Evolutionary conservation across 2,329 filamentous ascomycete species (phyloP), one percentile per base, ranked within the genome.

Genomic region (Leptographium wingfieldii): DNA sequence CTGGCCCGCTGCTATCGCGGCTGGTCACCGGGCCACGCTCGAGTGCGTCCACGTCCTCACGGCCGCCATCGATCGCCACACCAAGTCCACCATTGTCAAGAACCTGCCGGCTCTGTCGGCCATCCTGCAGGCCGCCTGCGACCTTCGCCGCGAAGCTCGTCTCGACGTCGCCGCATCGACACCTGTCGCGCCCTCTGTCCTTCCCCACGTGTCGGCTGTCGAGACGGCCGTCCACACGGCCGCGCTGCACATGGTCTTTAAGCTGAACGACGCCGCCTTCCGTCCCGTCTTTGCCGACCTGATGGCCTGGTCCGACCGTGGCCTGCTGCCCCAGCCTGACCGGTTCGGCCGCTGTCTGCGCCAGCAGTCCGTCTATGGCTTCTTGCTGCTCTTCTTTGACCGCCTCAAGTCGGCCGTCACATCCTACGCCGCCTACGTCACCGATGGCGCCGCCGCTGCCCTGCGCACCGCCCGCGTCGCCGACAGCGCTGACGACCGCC

Each of bases 331-430:
- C 22, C 84, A 85, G 73, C 81, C 79, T 62, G 85, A 90, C 66
- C 70, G 70, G 16, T 66, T 73, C 29, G 85, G 84, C 58, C 80
- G 77, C 63, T 72, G 79, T 3, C 73, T 85, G 55, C 83, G 91
- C 22, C 80, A 87, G 52, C 86, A 86, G 63, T 90, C 86, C 63
- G 81, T 95, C 65, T 96, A 91, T 75, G 82, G 83, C 57, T 96
- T 96, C 76, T 76, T 95, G 52, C 75, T 83, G 46, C 75, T 80
- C 16, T 92, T 97, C 73, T 96, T 96, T 68, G 83, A 85, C 61
- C 87, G 83, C 64, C 85, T 97, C 63, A 94, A 94, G 80, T 94
- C 90, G 9, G 92, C 97, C 60, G 91, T 97, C 61, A 97, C 94
- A 11, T 87, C 85, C 72, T 99, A 99, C 71, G 86, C 90, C 2